Conservation (phyloP, 139 green algal species). For the Zygnema circumcarinatum region DNA sequence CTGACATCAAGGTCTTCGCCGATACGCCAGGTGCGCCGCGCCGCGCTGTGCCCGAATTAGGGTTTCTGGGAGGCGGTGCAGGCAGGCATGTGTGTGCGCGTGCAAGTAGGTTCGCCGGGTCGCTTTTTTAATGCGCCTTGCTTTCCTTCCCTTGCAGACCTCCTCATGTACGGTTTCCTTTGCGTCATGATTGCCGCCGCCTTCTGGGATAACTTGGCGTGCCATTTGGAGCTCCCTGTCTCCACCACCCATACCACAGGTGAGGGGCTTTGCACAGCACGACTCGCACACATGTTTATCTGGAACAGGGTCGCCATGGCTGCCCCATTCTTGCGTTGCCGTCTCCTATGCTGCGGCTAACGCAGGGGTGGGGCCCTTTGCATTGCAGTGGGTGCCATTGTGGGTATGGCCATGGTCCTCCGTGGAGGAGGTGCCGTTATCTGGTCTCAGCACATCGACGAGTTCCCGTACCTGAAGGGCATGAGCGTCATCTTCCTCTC, state of each 20-base stretch:
- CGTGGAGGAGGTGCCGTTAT: conserved; percentile 15
- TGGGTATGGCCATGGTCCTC: conserved; percentile 23
- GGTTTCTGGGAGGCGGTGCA: too few relatives aligned
- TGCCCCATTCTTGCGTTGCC: too few relatives aligned
- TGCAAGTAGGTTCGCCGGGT: too few relatives aligned
- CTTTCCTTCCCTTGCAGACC: conserved; percentile 27
- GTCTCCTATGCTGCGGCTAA: too few relatives aligned
- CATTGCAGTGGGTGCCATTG: conserved; percentile 48
- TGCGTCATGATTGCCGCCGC: conserved; percentile 60
- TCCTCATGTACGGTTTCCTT: conserved; percentile 67
- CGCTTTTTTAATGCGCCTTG: too few relatives aligned
- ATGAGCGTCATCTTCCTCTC: conserved; percentile 22
- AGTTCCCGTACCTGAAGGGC: conserved; percentile 7
- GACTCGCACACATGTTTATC: too few relatives aligned
- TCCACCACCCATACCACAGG: conserved; percentile 66
- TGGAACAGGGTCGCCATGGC: too few relatives aligned
- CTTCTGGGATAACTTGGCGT: conserved; percentile 64
- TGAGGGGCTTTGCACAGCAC: too few relatives aligned
- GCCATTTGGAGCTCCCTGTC: conserved; percentile 61
- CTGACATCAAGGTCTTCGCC: conserved; percentile 4
- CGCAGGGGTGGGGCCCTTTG: too few relatives aligned
- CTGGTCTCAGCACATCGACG: background rate
- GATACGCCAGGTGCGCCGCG: background rate
- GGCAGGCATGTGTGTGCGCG: too few relatives aligned
- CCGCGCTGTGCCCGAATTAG: too few relatives aligned